Evolutionary conservation across 2,329 filamentous ascomycete species (phyloP).

Genomic region (Periconia macrospinosa): DNA sequence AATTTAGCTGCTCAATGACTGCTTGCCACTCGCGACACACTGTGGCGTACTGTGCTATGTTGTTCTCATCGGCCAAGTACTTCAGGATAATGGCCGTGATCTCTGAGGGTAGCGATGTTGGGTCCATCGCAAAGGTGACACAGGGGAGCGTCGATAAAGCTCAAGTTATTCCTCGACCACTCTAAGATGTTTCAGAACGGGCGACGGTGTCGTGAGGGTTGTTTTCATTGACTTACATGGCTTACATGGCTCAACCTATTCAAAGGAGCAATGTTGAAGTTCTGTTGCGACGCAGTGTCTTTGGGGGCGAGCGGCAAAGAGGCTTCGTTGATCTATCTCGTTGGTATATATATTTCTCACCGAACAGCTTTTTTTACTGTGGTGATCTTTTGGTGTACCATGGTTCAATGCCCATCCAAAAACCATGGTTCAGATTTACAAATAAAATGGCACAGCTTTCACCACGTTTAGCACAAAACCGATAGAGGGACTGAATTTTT

Average conservation of each 20-base stretch:
- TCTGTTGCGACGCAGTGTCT: constrained; percentile 5
- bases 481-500: neutral
- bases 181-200: constrained; percentile 5
- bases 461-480: neutral
- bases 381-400: constrained; percentile 5
- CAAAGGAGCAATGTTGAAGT: constrained; percentile 4
- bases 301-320: constrained; percentile 3
- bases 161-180: constrained; percentile 4
- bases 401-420: constrained; percentile 3
- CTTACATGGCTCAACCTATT: constrained; percentile 2
- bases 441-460: constrained; percentile 1
- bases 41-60: constrained; percentile 8
- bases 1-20: constrained; percentile 8
- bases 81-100: constrained; percentile 5
- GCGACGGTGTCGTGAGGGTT: constrained; percentile 5
- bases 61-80: constrained; percentile 1
- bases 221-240: constrained; percentile 6
- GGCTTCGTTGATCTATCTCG: constrained; percentile 2
- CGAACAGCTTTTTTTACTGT: constrained; percentile 4
- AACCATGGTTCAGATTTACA: constrained; percentile 3
- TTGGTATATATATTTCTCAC: constrained; percentile 7
- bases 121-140: constrained; percentile 5
- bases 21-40: constrained; percentile 13
- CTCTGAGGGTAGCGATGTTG: constrained; percentile 6
- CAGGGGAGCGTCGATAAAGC: constrained; percentile 6